These are phyloP conservation scores for Microbotryomycetes sp. DNA, from an alignment of 1,284 basidiomycete species.

Conservation along the genomic window DNA sequence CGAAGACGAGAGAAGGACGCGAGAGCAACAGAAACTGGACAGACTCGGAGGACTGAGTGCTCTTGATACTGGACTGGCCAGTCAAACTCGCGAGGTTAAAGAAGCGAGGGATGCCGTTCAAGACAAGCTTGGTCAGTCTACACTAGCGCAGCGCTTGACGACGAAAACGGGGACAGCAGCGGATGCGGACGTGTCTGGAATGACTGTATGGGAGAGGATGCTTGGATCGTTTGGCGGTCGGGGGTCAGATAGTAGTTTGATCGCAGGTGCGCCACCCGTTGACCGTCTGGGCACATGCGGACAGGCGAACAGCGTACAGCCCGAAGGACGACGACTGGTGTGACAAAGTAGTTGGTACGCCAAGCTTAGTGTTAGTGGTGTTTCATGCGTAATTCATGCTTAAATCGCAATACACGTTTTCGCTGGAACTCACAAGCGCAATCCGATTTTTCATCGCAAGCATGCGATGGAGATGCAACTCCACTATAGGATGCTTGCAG, in stretches of 20 bases:
- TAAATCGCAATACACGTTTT: too few relatives aligned
- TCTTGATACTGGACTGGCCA: neutral
- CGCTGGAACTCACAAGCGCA: too few relatives aligned
- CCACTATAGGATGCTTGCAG: too few relatives aligned
- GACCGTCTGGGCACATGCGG: slow-evolving; percentile 20
- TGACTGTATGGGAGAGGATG: neutral
- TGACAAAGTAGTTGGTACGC: too few relatives aligned
- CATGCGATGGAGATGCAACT: too few relatives aligned
- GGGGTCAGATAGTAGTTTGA: slow-evolving; percentile 15
- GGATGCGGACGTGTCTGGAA: neutral
- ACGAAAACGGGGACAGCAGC: neutral
- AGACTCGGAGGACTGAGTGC: neutral
- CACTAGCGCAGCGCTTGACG: neutral
- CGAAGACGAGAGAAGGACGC: slow-evolving; percentile 22
- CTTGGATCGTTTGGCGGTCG: slow-evolving; percentile 9
- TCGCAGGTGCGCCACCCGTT: slow-evolving; percentile 28
- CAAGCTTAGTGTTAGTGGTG: too few relatives aligned
- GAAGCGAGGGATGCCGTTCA: neutral
- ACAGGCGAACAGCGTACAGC: neutral
- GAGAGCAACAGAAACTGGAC: slow-evolving; percentile 9
- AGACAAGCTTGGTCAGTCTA: neutral
- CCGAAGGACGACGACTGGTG: slow-evolving; percentile 10
- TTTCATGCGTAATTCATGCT: too few relatives aligned
- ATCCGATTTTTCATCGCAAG: too few relatives aligned
- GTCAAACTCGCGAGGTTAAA: neutral